Percentiles rank a stretch among this genome's conserved stretches.
These are phyloP conservation scores for Pestalotiopsis fici DNA, from an alignment of 2,329 filamentous ascomycete genomes.

Conservation along the genomic window DNA sequence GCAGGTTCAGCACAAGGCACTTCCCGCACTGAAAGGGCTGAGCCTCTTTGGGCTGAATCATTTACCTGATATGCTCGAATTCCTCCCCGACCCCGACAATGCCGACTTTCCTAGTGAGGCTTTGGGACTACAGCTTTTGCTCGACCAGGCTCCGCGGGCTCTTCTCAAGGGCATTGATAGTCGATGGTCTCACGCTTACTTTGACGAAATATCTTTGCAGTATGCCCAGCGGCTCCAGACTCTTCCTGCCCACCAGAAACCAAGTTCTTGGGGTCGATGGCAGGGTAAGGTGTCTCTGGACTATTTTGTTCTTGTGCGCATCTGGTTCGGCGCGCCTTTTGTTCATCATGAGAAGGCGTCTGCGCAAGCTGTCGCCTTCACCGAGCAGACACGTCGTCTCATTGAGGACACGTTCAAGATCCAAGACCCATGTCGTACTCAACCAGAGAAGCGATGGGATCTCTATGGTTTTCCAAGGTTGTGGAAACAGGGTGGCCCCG, in stretches of 20 bases:
- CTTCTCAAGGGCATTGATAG: slow-evolving; percentile 24
- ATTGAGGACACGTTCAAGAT: slow-evolving; percentile 20
- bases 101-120: slow-evolving; percentile 23
- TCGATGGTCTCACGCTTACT: slow-evolving; percentile 26
- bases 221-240: slow-evolving; percentile 14
- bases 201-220: slow-evolving; percentile 20
- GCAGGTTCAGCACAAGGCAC: slow-evolving; percentile 8
- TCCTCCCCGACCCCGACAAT: slow-evolving; percentile 21
- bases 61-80: slow-evolving; percentile 22
- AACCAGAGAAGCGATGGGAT: slow-evolving; percentile 16
- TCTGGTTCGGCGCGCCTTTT: slow-evolving; percentile 24
- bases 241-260: slow-evolving; percentile 16
- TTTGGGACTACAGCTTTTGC: slow-evolving; percentile 26
- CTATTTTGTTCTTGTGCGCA: slow-evolving; percentile 24
- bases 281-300: slow-evolving; percentile 19
- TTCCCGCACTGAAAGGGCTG: slow-evolving; percentile 21
- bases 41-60: slow-evolving; percentile 21
- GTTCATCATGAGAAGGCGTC: slow-evolving; percentile 23
- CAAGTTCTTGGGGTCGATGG: slow-evolving; percentile 19
- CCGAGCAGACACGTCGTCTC: slow-evolving; percentile 20
- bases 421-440: slow-evolving; percentile 17
- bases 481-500: slow-evolving; percentile 14
- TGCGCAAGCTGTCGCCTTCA: slow-evolving; percentile 14
- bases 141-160: slow-evolving; percentile 26
- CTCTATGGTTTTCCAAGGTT: slow-evolving; percentile 22